A percentile compares a stretch with the other conserved stretches of the same genome.
phyloP scores from a whole-genome alignment of 495 filamentous ascomycete species.

The Lasiosphaeris hirsuta region DNA sequence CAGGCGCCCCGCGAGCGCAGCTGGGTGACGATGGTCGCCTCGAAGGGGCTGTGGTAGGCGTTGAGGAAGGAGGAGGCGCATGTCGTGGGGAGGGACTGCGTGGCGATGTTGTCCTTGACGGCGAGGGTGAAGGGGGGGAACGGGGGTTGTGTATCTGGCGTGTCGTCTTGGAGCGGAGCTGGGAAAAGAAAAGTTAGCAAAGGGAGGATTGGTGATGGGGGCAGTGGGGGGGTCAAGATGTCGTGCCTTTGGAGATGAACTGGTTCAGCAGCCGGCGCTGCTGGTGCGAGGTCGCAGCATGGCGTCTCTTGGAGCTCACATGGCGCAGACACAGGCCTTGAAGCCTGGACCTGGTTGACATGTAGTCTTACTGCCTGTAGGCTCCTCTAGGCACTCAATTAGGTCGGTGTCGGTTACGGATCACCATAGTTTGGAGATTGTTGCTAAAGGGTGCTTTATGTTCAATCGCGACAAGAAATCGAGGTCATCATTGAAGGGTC shows the following conservation, averaged over 20 bases:
- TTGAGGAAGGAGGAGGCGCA: slow-evolving; percentile 76
- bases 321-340: slow-evolving; percentile 21
- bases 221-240: not conserved
- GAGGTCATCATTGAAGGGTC: not conserved
- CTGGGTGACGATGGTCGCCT: slow-evolving; percentile 72
- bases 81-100: slow-evolving; percentile 63
- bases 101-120: slow-evolving; percentile 87
- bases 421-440: not conserved
- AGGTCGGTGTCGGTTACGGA: slow-evolving; percentile 1
- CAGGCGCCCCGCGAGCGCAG: slow-evolving; percentile 62
- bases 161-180: not conserved
- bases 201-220: not conserved
- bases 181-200: not conserved
- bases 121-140: slow-evolving; percentile 47
- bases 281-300: not conserved
- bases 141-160: slow-evolving; percentile 3
- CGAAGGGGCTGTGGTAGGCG: slow-evolving; percentile 69
- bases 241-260: slow-evolving; percentile 25
- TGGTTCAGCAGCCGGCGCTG: slow-evolving; percentile 32
- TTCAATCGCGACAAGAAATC: not conserved
- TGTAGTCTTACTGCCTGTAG: slow-evolving; percentile 6
- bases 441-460: no score
- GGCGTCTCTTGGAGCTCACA: slow-evolving; percentile 8
- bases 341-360: slow-evolving; percentile 23
- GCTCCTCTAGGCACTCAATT: slow-evolving; percentile 7